phyloP scores from a whole-genome alignment of 805 yeast species.

The Wickerhamomyces chambardii region DNA sequence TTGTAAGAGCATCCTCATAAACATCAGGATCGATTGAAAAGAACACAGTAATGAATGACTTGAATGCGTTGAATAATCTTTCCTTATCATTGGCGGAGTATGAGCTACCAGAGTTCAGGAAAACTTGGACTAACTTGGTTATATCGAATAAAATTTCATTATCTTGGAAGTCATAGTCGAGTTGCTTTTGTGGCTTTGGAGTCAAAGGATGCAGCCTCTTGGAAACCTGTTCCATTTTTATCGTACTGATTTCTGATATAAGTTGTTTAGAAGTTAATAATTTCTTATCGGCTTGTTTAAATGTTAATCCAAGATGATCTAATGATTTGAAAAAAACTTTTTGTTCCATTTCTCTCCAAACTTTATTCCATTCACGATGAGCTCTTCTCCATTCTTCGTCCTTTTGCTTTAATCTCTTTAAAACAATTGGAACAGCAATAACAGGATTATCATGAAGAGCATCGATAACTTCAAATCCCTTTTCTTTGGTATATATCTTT shows the following conservation, averaged over 20 bases:
- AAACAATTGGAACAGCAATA: constrained; percentile 87
- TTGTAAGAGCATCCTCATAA: constrained; percentile 30
- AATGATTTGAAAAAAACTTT: constrained; percentile 88
- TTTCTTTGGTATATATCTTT: constrained; percentile 87
- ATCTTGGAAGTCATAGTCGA: constrained; percentile 59
- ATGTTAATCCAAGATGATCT: constrained; percentile 92
- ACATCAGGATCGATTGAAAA: constrained; percentile 48
- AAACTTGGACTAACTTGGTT: constrained; percentile 54
- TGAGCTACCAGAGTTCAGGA: constrained; percentile 57
- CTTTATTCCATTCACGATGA: constrained; percentile 97
- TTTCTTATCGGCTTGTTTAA: constrained; percentile 95
- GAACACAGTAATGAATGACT: constrained; percentile 61
- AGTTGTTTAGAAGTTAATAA: constrained; percentile 82
- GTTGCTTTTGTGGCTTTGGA: constrained; percentile 75
- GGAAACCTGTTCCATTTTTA: constrained; percentile 84
- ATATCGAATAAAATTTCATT: constrained; percentile 66
- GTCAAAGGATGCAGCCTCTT: constrained; percentile 80
- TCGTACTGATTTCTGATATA: constrained; percentile 85
- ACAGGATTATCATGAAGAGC: constrained; percentile 95
- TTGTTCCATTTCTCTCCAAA: constrained; percentile 97
- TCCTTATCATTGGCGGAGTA: constrained; percentile 80
- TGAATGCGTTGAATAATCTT: constrained; percentile 60
- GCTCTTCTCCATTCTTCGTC: constrained; percentile 99
- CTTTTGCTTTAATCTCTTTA: constrained; percentile 90
- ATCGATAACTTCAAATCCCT: constrained; percentile 93